Evolutionary conservation across 176 grass and related monocot genomes (phyloP).

Genomic region (Oryza glumipatula): DNA sequence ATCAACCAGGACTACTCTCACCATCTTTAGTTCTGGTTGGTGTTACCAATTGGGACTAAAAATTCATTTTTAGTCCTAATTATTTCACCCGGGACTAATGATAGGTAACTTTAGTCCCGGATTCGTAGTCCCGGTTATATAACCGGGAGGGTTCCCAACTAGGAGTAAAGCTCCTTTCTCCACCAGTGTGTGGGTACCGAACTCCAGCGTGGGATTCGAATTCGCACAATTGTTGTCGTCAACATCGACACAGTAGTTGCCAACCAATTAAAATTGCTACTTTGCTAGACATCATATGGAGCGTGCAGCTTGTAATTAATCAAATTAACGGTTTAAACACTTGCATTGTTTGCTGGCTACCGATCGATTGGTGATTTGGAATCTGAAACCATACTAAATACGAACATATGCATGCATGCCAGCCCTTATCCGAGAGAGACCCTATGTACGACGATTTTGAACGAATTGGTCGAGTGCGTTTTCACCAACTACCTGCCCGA

Average conservation of each 20-base stretch:
- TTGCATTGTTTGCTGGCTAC: neutral
- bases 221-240: neutral
- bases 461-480: neutral
- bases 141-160: no score
- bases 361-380: neutral
- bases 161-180: no score
- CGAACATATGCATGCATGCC: no score
- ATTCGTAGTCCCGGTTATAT: no score
- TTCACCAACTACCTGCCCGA: neutral
- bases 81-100: no score
- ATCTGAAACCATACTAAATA: neutral
- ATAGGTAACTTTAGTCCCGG: no score
- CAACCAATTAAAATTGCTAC: neutral
- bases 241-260: neutral
- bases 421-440: neutral
- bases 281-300: neutral
- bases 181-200: neutral
- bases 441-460: neutral
- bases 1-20: no score
- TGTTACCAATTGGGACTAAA: no score
- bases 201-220: neutral
- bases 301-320: neutral
- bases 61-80: accelerated
- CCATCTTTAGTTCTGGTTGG: no score
- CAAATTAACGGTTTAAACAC: neutral